Percentiles rank a stretch among this genome's conserved stretches.
Evolutionary conservation across 2,329 filamentous ascomycete genomes (phyloP).

Genomic region (Aspergillus cejpii): DNA sequence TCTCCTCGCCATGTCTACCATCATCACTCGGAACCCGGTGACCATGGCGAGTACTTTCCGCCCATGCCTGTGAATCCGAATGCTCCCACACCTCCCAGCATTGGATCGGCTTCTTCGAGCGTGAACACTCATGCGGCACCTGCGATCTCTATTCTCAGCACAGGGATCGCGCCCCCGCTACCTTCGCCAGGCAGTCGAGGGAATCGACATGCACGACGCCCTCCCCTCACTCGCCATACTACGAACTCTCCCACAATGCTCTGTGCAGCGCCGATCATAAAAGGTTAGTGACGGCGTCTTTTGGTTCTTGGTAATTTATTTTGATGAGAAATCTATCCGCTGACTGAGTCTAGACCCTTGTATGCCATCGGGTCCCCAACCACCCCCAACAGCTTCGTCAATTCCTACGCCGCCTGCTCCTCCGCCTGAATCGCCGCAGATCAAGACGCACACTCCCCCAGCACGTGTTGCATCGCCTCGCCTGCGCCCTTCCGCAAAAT

Average conservation of each 20-base stretch:
- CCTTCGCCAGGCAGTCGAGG: slow-evolving; percentile 71
- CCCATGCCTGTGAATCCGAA: slow-evolving; percentile 51
- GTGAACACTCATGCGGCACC: slow-evolving; percentile 43
- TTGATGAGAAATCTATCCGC: not conserved
- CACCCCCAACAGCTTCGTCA: slow-evolving; percentile 24
- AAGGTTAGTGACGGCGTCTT: slow-evolving; percentile 34
- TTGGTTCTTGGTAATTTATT: slow-evolving; percentile 12
- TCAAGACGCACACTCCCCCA: slow-evolving; percentile 31
- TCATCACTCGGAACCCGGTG: slow-evolving; percentile 56
- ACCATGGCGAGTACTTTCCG: slow-evolving; percentile 77
- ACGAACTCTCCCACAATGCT: slow-evolving; percentile 74
- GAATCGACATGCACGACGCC: slow-evolving; percentile 51
- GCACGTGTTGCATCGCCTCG: slow-evolving; percentile 46
- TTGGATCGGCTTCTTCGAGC: slow-evolving; percentile 40
- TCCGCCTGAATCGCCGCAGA: slow-evolving; percentile 34
- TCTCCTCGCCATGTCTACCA: slow-evolving; percentile 59
- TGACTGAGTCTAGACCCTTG: slow-evolving; percentile 22
- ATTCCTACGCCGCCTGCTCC: slow-evolving; percentile 32
- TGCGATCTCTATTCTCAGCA: slow-evolving; percentile 73
- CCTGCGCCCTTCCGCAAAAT: slow-evolving; percentile 25
- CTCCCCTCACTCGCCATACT: slow-evolving; percentile 59
- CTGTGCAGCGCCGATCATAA: slow-evolving; percentile 40
- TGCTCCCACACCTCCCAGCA: slow-evolving; percentile 37
- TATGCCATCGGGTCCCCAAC: slow-evolving; percentile 23
- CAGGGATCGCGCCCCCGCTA: slow-evolving; percentile 70